A percentile compares a stretch with the other conserved stretches of the same genome.
Conservation (phyloP, 2,329 filamentous ascomycete genomes). For the Phyllosticta citrichinensis region DNA sequence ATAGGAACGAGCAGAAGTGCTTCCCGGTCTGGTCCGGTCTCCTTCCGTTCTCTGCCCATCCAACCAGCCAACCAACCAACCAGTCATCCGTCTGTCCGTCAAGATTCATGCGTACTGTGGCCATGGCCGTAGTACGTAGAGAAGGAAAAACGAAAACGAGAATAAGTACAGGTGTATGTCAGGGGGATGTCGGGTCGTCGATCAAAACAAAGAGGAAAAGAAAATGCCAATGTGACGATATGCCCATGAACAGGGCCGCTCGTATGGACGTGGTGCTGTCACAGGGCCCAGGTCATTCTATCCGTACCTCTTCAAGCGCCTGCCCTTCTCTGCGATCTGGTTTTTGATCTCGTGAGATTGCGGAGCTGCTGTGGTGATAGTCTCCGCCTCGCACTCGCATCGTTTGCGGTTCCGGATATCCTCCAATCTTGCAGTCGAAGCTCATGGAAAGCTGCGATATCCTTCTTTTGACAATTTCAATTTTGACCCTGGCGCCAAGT, state of each 20-base stretch:
- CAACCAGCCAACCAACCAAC: background rate
- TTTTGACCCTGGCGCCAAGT: background rate
- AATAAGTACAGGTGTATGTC: background rate
- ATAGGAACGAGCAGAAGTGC: background rate
- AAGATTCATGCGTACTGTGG: background rate
- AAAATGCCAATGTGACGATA: background rate
- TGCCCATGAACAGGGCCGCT: background rate
- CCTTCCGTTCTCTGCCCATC: background rate
- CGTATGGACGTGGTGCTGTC: too few species aligned
- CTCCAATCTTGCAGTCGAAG: too few species aligned
- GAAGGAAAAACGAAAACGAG: background rate
- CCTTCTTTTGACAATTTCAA: background rate
- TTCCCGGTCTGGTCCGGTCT: too few species aligned
- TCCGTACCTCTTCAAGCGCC: too few species aligned
- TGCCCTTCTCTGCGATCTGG: too few species aligned
- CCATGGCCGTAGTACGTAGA: background rate
- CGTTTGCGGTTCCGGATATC: too few species aligned
- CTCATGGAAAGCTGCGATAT: background rate
- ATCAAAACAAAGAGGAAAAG: background rate
- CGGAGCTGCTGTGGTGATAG: too few species aligned
- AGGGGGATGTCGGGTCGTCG: background rate
- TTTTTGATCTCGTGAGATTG: too few species aligned
- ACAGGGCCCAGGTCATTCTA: too few species aligned
- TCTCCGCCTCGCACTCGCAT: too few species aligned
- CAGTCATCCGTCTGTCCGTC: background rate